A percentile compares a stretch with the other conserved stretches of the same genome.
These are phyloP conservation scores for Phytophthora tubulina DNA, from an alignment of 352 stramenopile species.

Conservation along the genomic window DNA sequence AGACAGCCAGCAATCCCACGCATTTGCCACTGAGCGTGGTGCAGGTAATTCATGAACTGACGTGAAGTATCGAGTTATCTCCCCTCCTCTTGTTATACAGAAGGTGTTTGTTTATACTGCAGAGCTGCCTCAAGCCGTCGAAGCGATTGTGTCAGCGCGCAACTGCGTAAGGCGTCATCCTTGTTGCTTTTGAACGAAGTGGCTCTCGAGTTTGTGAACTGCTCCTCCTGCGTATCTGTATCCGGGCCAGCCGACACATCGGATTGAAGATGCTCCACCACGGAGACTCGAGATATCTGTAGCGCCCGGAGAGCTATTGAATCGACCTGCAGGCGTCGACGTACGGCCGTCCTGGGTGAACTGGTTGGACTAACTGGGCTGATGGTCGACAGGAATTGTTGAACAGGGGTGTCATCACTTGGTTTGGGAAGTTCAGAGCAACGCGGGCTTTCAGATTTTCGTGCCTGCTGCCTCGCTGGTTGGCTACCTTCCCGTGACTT, in stretches of 20 bases:
- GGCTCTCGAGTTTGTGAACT: neutral
- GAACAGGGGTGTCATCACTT: conserved; percentile 2
- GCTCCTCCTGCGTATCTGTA: neutral
- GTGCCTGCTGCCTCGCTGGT: conserved; percentile 17
- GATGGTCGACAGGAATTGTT: conserved; percentile 2
- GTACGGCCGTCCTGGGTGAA: conserved; percentile 8
- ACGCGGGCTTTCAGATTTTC: neutral
- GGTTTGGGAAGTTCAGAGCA: conserved; percentile 6
- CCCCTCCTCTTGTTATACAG: conserved; percentile 11
- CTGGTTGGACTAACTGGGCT: conserved; percentile 12
- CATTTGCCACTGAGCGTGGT: conserved; percentile 1
- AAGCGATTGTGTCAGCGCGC: conserved; percentile 21
- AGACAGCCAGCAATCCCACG: conserved; percentile 6
- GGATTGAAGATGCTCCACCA: neutral
- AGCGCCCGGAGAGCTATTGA: conserved; percentile 34
- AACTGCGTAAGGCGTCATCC: conserved; percentile 9
- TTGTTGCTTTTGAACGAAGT: conserved; percentile 12
- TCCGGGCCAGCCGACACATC: neutral
- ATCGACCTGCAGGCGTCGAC: conserved; percentile 32
- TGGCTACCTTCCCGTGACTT: conserved; percentile 14
- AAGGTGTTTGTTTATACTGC: conserved; percentile 6
- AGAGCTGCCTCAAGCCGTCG: conserved; percentile 32
- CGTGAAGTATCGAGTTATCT: conserved; percentile 7
- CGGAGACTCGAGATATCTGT: conserved; percentile 29
- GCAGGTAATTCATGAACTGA: conserved; percentile 28